Evolutionary conservation across 345 rosid species (phyloP).

Genomic region (Euphorbia lathyris): DNA sequence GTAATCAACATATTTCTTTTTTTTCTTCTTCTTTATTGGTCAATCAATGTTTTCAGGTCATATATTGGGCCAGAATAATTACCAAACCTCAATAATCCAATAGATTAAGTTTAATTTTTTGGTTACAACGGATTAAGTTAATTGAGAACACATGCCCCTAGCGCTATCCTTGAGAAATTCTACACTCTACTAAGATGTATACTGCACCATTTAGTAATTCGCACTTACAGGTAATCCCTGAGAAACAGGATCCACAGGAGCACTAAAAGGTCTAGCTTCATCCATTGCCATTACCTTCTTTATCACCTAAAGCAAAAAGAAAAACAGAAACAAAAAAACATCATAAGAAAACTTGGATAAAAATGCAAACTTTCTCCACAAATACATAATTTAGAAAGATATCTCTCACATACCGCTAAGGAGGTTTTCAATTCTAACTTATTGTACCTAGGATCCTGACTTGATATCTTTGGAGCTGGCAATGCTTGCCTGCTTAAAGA

Average conservation of each 20-base stretch:
- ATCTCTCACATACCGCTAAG: constrained; percentile 14
- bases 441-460: constrained; percentile 15
- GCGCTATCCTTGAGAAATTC: background rate
- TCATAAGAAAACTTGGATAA: background rate
- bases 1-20: no score
- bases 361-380: background rate
- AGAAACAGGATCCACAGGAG: constrained; percentile 27
- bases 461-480: background rate
- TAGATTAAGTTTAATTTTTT: no score
- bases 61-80: no score
- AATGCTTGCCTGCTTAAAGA: constrained; percentile 13
- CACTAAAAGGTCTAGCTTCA: constrained; percentile 18
- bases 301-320: constrained; percentile 19
- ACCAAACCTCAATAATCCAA: no score
- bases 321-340: background rate
- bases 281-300: constrained; percentile 27
- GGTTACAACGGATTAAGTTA: background rate
- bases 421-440: constrained; percentile 15
- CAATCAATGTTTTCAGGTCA: no score
- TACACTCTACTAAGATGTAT: background rate
- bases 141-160: background rate
- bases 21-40: no score
- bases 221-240: constrained; percentile 24
- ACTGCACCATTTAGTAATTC: background rate
- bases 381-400: background rate